Percentiles rank a stretch among this genome's conserved stretches.
phyloP scores from a whole-genome alignment of 352 stramenopile genomes.

The Globisporangium uncinulatum region DNA sequence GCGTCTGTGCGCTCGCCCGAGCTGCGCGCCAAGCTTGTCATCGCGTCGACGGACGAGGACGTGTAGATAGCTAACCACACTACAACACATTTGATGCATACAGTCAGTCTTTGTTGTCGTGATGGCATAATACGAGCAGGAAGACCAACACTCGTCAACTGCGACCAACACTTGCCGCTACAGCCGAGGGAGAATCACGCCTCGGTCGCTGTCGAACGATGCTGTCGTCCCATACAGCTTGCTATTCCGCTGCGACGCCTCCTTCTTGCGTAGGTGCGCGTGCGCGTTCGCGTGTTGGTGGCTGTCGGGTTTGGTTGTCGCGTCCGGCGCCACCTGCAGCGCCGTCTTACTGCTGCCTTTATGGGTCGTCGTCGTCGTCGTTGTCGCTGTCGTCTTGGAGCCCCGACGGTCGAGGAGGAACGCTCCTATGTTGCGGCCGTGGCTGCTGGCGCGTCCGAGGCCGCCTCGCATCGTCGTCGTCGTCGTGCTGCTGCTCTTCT shows the following conservation, averaged over 20 bases:
- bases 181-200: conserved; percentile 48
- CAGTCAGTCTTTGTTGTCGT: too few relatives aligned
- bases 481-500: conserved; percentile 34
- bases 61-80: background rate
- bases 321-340: background rate
- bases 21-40: conserved; percentile 30
- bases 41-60: background rate
- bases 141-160: too few relatives aligned
- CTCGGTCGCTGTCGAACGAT: conserved; percentile 20
- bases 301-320: conserved; percentile 6
- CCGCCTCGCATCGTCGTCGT: conserved; percentile 7
- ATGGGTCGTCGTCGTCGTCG: conserved; percentile 6
- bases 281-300: conserved; percentile 1
- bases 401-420: conserved; percentile 28
- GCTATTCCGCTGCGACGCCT: conserved; percentile 36
- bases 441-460: conserved; percentile 29
- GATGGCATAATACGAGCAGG: too few relatives aligned
- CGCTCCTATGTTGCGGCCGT: conserved; percentile 22
- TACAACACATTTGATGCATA: too few relatives aligned
- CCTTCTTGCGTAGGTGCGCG: conserved; percentile 22
- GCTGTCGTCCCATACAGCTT: conserved; percentile 18
- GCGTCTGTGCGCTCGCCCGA: conserved; percentile 17
- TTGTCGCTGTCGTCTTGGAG: conserved; percentile 27
- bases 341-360: conserved; percentile 12
- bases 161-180: conserved; percentile 14